Base-by-base conservation (phyloP, 1,284 basidiomycete genomes). In the Cutaneotrichosporon sp. region DNA sequence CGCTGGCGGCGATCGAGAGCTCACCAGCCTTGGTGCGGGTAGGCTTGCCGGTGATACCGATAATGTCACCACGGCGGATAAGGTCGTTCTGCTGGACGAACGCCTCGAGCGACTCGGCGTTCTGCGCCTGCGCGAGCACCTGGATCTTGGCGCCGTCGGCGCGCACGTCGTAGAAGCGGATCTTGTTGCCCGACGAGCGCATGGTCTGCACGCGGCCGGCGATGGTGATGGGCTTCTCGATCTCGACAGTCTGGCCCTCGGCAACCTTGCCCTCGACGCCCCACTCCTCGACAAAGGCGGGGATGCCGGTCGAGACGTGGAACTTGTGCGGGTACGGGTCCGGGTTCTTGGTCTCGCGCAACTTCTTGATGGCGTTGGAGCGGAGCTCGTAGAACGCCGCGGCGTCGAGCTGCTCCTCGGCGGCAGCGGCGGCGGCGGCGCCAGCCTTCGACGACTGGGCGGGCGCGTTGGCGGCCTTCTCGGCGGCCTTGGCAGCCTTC, bases 301-400 rank as follows among this genome's bases (percentile, higher is more conserved):
- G 83, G 72, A 99, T 83, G n/a, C 90, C 91, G 67, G 83, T 83
- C 53, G 89, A 84, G 47, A 97, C 94, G 72, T 97, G 81, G 83
- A 99, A 99, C 86, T 99, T 99, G 88, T 99, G 97, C 22, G 97
- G 95, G 83, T 99, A 99, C 3, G 97, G 95, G 77, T 95, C 92
- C 6, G 92, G 93, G 33, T 86, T 81, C 79, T 90, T 88, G 52
- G 91, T 90, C 77, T 90, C 85, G 79, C 93, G 89, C 64, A 99
- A 85, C 71, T 88, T 87, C 70, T 88, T 86, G 72, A 99, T 94
- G 72, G 91, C 88, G 61, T 93, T 87, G 53, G 88, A 90, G 70
- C 97, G 88, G 68, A 94, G 83, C 79, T 98, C 94, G 80, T 91
- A 95, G 85, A 97, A 99, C 90, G 97, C 92, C 68, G 74, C 73